Conservation (phyloP, 805 yeast species). For the Nakazawaea peltata region DNA sequence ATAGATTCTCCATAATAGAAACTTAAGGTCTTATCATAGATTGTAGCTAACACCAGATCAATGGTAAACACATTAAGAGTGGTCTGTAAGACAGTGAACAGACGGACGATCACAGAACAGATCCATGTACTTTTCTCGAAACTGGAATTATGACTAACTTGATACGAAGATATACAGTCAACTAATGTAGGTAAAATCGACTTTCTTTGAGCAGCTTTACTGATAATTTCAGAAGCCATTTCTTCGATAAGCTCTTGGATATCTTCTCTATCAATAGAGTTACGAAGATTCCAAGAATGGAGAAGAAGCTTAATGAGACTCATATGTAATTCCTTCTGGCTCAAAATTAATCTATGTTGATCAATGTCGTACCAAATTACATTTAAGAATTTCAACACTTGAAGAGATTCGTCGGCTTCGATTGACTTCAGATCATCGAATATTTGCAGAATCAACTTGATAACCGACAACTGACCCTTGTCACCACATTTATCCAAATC, state of each 20-base stretch:
- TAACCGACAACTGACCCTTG: constrained; percentile 13
- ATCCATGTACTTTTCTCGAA: constrained; percentile 45
- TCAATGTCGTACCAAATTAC: constrained; percentile 52
- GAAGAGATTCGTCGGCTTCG: constrained; percentile 11
- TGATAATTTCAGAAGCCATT: constrained; percentile 36
- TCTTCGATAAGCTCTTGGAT: constrained; percentile 21
- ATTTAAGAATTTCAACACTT: constrained; percentile 25
- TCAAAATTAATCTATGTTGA: constrained; percentile 52
- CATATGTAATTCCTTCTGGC: constrained; percentile 58
- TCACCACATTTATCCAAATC: constrained; percentile 1
- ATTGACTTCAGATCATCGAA: constrained; percentile 9
- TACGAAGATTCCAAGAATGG: constrained; percentile 29
- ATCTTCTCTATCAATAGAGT: constrained; percentile 23
- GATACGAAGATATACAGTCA: constrained; percentile 34
- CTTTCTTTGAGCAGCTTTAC: constrained; percentile 53
- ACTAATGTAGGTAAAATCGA: constrained; percentile 58
- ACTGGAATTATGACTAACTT: constrained; percentile 19
- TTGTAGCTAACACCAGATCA: constrained; percentile 46
- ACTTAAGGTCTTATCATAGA: constrained; percentile 39
- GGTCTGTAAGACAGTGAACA: constrained; percentile 44
- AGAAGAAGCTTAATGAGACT: constrained; percentile 43
- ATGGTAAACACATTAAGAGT: constrained; percentile 48
- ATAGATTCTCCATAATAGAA: constrained; percentile 25
- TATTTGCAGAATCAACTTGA: constrained; percentile 10
- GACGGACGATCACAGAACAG: constrained; percentile 34